phyloP scores from a whole-genome alignment of 2,329 filamentous ascomycete species.

The Calonectria crousiana region DNA sequence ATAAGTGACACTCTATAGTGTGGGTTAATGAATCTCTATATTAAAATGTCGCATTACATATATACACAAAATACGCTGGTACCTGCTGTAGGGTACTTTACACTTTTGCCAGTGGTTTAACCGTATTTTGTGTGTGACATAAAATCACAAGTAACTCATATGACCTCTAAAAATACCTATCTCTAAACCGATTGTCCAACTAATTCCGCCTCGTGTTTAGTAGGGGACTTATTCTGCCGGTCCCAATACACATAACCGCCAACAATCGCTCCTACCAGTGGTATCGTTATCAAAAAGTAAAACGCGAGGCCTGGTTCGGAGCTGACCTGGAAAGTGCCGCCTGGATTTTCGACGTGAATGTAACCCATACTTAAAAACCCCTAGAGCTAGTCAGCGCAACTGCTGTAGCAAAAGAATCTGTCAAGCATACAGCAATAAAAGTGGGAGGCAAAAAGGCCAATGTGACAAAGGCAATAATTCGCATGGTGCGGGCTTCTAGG shows the following conservation, averaged over 20 bases:
- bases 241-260: not conserved
- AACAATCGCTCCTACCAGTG: not conserved
- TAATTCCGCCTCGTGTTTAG: no score
- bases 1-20: no score
- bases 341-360: not conserved
- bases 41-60: no score
- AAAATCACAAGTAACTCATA: no score
- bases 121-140: no score
- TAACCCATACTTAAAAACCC: not conserved
- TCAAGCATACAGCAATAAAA: not conserved
- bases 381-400: not conserved
- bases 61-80: no score
- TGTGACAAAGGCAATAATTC: not conserved
- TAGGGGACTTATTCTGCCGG: not conserved
- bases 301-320: not conserved
- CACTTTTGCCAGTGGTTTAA: no score
- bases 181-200: no score
- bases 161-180: no score
- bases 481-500: not conserved
- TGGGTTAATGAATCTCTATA: no score
- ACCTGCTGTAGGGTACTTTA: no score
- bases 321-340: not conserved
- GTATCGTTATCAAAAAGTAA: not conserved
- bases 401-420: no score
- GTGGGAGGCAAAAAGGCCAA: not conserved